phyloP scores from a whole-genome alignment of 1,284 basidiomycete species.

The Austroboletus niveus region DNA sequence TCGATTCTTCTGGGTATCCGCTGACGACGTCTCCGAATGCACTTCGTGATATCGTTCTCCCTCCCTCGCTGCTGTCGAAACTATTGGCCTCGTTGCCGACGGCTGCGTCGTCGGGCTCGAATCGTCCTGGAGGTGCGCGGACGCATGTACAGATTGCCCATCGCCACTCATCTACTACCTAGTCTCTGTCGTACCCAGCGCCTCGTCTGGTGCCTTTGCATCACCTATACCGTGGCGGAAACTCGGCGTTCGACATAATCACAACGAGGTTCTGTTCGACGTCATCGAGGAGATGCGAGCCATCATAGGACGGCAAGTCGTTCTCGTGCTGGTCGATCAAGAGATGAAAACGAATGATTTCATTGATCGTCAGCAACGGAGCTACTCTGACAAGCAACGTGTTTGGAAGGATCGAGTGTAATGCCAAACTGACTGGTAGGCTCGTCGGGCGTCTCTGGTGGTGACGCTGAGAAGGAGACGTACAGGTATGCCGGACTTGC shows the following conservation, averaged over 20 bases:
- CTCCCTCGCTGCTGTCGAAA: constrained; percentile 83
- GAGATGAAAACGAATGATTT: background rate
- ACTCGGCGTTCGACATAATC: constrained; percentile 79
- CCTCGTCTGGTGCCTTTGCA: constrained; percentile 71
- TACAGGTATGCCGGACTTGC: constrained; percentile 84
- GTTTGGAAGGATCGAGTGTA: constrained; percentile 80
- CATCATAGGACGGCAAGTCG: constrained; percentile 75
- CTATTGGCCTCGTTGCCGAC: constrained; percentile 63
- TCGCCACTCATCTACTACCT: constrained; percentile 10
- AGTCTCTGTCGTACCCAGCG: constrained; percentile 39
- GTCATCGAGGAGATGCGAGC: constrained; percentile 83
- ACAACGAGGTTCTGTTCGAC: constrained; percentile 95
- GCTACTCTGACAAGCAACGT: constrained; percentile 70
- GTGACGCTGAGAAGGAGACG: background rate
- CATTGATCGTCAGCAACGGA: constrained; percentile 58
- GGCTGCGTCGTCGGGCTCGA: constrained; percentile 23
- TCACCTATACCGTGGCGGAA: constrained; percentile 95
- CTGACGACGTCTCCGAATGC: constrained; percentile 93
- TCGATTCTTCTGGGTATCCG: constrained; percentile 90
- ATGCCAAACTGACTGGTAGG: constrained; percentile 77
- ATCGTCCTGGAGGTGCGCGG: constrained; percentile 27
- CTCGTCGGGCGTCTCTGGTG: background rate
- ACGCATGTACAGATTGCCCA: constrained; percentile 15
- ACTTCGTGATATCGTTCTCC: constrained; percentile 88
- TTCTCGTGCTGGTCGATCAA: background rate